Conservation (phyloP, 495 filamentous ascomycete genomes). For the Aspergillus diversus region DNA sequence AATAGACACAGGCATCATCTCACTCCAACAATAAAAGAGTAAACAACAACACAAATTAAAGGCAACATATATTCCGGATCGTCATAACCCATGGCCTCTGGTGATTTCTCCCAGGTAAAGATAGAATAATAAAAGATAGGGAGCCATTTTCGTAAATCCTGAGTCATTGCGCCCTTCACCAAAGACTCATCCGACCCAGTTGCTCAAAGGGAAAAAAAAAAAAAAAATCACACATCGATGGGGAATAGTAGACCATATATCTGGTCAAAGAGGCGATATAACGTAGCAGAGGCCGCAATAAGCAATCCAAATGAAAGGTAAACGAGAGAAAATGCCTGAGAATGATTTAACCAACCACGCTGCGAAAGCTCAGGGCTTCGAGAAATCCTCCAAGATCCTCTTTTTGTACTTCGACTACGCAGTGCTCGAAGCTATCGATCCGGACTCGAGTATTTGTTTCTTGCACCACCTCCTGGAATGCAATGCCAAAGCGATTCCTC, state of each 20-base stretch:
- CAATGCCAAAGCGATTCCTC: slow-evolving; percentile 86
- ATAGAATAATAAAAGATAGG: slow-evolving; percentile 5
- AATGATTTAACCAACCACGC: slow-evolving; percentile 73
- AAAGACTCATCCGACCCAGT: slow-evolving; percentile 18
- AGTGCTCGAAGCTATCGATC: slow-evolving; percentile 97
- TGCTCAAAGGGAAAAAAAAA: slow-evolving; percentile 16
- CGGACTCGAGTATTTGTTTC: slow-evolving; percentile 88
- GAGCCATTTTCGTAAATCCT: background rate
- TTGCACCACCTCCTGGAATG: slow-evolving; percentile 92
- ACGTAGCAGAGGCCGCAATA: background rate
- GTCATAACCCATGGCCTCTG: slow-evolving; percentile 30
- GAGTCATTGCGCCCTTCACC: background rate
- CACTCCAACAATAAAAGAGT: slow-evolving; percentile 19
- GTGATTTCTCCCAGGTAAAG: slow-evolving; percentile 9
- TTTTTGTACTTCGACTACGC: slow-evolving; percentile 94
- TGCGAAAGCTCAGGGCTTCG: slow-evolving; percentile 88
- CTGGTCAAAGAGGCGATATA: slow-evolving; percentile 13
- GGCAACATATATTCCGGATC: slow-evolving; percentile 22
- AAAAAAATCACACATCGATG: slow-evolving; percentile 10
- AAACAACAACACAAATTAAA: slow-evolving; percentile 22
- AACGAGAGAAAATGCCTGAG: background rate
- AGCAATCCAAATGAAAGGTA: background rate
- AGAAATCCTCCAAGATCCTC: slow-evolving; percentile 92
- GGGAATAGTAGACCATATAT: slow-evolving; percentile 14
- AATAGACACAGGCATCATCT: slow-evolving; percentile 7